These are phyloP conservation scores for Hypoxylon sp. DNA, from an alignment of 2,329 filamentous ascomycete species.

Conservation along the genomic window DNA sequence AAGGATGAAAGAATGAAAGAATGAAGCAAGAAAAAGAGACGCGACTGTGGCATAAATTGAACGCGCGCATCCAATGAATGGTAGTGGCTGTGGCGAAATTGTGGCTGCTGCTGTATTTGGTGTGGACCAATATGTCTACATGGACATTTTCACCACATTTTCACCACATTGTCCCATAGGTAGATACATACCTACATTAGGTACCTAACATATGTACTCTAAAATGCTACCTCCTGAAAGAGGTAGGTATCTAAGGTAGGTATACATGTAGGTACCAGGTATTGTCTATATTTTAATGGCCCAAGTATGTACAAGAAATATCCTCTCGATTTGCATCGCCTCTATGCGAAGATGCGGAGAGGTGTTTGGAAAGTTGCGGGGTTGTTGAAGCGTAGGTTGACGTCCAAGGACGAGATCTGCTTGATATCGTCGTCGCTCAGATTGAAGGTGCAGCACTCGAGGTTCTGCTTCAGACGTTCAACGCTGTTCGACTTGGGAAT, in stretches of 20 bases:
- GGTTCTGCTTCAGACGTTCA: slow-evolving; percentile 64
- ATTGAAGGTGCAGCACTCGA: slow-evolving; percentile 67
- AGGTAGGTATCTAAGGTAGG: background rate
- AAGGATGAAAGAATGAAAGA: too few species aligned
- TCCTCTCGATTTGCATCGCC: background rate
- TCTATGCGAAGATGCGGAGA: slow-evolving; percentile 52
- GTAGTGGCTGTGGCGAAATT: slow-evolving; percentile 14
- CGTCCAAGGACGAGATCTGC: slow-evolving; percentile 65
- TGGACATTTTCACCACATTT: too few species aligned
- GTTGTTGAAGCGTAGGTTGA: slow-evolving; percentile 69
- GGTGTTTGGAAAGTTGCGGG: slow-evolving; percentile 54
- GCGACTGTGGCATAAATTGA: slow-evolving; percentile 25
- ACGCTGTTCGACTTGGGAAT: slow-evolving; percentile 73
- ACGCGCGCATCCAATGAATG: slow-evolving; percentile 18
- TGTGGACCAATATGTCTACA: too few species aligned
- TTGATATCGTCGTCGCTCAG: slow-evolving; percentile 66
- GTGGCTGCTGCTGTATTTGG: slow-evolving; percentile 14
- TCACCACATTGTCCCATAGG: too few species aligned
- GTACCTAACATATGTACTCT: too few species aligned
- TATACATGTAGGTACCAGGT: background rate
- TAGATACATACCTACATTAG: background rate
- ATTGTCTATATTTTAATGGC: background rate
- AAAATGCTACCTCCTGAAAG: too few species aligned
- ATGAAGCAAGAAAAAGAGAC: slow-evolving; percentile 16
- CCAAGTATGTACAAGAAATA: background rate